Base-by-base conservation (phyloP, 306 rosid genomes). In the Lathyrus sativus region DNA sequence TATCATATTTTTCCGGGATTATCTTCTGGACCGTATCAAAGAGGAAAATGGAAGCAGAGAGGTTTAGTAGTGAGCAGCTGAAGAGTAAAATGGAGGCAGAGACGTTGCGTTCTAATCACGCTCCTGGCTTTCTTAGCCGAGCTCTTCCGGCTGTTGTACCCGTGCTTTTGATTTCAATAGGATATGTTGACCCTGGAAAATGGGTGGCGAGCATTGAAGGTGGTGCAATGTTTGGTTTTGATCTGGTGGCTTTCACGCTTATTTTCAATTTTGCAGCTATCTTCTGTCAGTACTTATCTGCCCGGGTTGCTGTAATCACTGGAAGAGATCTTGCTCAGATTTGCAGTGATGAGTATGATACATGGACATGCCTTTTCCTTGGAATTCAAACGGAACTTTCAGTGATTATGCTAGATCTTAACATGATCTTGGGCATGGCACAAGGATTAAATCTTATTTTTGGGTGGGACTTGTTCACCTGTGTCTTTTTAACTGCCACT, bases 181-280 rank as follows among this genome's bases (percentile, higher is more conserved):
- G 90, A 80, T 92, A 92, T 85, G 77, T 90, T 84, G 96, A 92
- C 78, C 98, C 98, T 76, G 98, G 96, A 71, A 92, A 92, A 87
- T 92, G 96, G 98, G 87, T 83, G 1, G 96, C 96, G 9, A 80
- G 72, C 49, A 84, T 87, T 72, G 98, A 92, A 78, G 93, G 91
- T 56, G 96, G 98, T 81, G 87, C 98, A 4, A 85, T 80, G 55
- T 88, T 88, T 83, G 98, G 91, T 73, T 83, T 79, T 75, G 96
- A 92, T 76, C 80, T 88, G 72, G 76, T 77, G 70, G 85, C 75
- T 4, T 65, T 89, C 63, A 80, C 82, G 80, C 86, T 92, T 55
- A 68, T 86, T 70, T 90, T 88, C 82, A 92, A 90, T 76, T 80
- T 90, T 62, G 95, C 91, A 62, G 98, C 98, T 65, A 83, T 90